Base-by-base conservation (phyloP, 169 alveolate genomes). In the Plasmodium vivax region DNA sequence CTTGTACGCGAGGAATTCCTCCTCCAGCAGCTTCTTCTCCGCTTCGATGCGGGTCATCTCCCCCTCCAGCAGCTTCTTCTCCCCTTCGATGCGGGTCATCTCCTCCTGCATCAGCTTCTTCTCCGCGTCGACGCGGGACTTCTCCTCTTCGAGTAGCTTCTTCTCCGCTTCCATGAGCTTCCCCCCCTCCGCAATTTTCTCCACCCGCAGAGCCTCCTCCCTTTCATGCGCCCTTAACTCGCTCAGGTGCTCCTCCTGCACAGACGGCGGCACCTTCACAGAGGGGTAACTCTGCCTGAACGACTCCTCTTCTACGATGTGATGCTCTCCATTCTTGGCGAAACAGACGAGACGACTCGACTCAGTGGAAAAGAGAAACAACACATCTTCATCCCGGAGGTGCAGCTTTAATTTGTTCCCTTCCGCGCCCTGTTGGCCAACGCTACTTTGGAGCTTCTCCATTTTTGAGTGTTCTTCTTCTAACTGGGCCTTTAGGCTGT, bases 1-100 rank as follows among this genome's bases (percentile, higher is more conserved):
- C 68, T 87, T 87, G 56, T 87, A 87, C 32, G 68, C 62, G 3
- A 56, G n/a, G 68, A 75, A 87, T 23, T 87, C 93, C n/a, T 87
- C 68, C 68, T 87, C 58, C 3, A 47, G 2, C 0, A 36, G 41
- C 4, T 12, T 2, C 4, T 3, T 36, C 23, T 23, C 27, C 27
- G 27, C 27, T n/a, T 87, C 85, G 3, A 87, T 43, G 23, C 81
- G 47, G 68, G 3, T 12, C 36, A 77, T 87, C 68, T 87, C 93
- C 58, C 75, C 85, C 68, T 87, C 19, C 3, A 47, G 2, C 4
- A 36, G 41, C 4, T 12, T 2, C 4, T 3, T 36, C 23, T 36
- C 41, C 41, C 4, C 41, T 36, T 36, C 58, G 19, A 47, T 5
- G 58, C 4, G 27, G 27, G 27, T 23, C 27, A 0, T 23, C 27